Percentiles rank a stretch among this genome's conserved stretches.
Evolutionary conservation across 495 filamentous ascomycete genomes (phyloP).

Genomic region (Aspergillus saccharolyticus): DNA sequence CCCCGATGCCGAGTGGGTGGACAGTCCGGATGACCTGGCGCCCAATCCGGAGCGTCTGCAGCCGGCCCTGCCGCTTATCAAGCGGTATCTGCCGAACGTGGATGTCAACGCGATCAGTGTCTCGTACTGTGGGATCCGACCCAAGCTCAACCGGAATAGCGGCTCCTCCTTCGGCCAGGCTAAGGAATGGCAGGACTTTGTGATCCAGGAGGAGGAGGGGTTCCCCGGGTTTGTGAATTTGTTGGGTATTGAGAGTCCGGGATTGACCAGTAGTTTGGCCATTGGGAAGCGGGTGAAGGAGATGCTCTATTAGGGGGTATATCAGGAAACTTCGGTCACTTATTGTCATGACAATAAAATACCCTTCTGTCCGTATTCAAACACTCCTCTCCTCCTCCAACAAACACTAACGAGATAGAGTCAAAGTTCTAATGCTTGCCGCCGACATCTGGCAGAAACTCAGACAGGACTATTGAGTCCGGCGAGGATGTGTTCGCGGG

Average conservation of each 20-base stretch:
- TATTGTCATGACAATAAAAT: no score
- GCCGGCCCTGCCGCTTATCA: conserved; percentile 69
- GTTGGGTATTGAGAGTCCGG: conserved; percentile 91
- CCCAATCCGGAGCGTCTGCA: conserved; percentile 53
- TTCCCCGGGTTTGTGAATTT: conserved; percentile 86
- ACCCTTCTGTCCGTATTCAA: no score
- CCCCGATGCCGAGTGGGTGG: conserved; percentile 92
- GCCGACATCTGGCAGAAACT: no score
- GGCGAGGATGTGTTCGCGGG: no score
- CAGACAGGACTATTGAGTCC: no score
- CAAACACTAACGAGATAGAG: no score
- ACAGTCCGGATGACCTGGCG: conserved; percentile 52
- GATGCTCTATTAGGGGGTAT: conserved; percentile 59
- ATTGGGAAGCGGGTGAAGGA: conserved; percentile 79
- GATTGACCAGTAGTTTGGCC: conserved; percentile 82
- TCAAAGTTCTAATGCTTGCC: no score
- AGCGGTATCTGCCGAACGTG: conserved; percentile 70
- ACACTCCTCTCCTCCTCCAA: no score
- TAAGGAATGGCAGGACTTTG: conserved; percentile 76
- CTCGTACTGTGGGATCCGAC: conserved; percentile 88
- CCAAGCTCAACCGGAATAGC: conserved; percentile 65
- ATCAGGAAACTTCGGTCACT: no score
- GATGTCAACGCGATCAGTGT: conserved; percentile 60
- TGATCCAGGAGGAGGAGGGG: conserved; percentile 75
- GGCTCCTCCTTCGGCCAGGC: conserved; percentile 47